Evolutionary conservation across 805 yeast species (phyloP).

Genomic region (Debaryomyces castellii): DNA sequence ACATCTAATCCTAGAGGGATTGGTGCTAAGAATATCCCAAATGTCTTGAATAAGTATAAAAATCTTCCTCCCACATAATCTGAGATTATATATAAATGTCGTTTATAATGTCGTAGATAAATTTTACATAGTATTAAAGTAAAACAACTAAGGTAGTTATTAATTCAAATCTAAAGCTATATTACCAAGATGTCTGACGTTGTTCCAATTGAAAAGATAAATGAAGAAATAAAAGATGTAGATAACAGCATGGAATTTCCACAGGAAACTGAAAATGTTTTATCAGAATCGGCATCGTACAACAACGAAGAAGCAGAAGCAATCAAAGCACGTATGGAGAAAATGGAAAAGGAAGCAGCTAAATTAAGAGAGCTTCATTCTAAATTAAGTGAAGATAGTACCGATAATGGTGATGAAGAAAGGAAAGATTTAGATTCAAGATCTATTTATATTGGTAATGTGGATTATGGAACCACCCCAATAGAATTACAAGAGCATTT

Average conservation of each 20-base stretch:
- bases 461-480: conserved; percentile 77
- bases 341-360: conserved; percentile 64
- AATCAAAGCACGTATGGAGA: conserved; percentile 46
- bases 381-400: conserved; percentile 12
- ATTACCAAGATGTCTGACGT: conserved; percentile 31
- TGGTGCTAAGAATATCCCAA: conserved; percentile 16
- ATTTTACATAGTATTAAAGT: neutral
- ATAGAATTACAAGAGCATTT: conserved; percentile 78
- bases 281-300: neutral
- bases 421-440: conserved; percentile 72
- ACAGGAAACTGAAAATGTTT: neutral
- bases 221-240: conserved; percentile 2
- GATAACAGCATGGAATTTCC: conserved; percentile 1
- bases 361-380: conserved; percentile 59
- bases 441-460: conserved; percentile 80
- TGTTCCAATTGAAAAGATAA: conserved; percentile 23
- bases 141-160: neutral
- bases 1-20: conserved; percentile 23
- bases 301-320: conserved; percentile 6
- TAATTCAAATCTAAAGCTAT: too few relatives aligned
- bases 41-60: conserved; percentile 19
- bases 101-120: neutral
- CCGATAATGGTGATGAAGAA: conserved; percentile 34
- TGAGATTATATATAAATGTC: neutral
- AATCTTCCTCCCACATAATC: conserved; percentile 13